These are phyloP conservation scores for Lentinus tigrinus DNA, from an alignment of 768 basidiomycete species.

Conservation along the genomic window DNA sequence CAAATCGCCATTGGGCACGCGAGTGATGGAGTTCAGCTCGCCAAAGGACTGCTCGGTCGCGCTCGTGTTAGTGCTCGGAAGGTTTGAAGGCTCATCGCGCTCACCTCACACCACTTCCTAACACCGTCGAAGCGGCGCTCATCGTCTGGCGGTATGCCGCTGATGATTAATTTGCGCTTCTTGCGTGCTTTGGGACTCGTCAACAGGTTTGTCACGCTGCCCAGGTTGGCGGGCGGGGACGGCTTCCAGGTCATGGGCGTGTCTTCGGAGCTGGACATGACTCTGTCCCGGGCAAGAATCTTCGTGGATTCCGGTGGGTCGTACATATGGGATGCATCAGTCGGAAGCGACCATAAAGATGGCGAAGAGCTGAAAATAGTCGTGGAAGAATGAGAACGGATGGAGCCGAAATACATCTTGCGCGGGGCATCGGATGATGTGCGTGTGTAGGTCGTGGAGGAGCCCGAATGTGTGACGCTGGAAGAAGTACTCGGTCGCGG, in stretches of 20 bases:
- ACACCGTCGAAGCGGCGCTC: slow-evolving; percentile 62
- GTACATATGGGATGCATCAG: slow-evolving; percentile 39
- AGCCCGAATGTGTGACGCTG: slow-evolving; percentile 47
- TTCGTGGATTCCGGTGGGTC: slow-evolving; percentile 34
- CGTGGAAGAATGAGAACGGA: slow-evolving; percentile 35
- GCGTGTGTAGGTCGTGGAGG: slow-evolving; percentile 40
- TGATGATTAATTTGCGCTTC: slow-evolving; percentile 56
- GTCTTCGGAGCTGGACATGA: slow-evolving; percentile 31
- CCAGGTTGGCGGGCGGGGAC: slow-evolving; percentile 11
- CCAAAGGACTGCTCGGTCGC: slow-evolving; percentile 58
- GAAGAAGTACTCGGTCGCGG: slow-evolving; percentile 65
- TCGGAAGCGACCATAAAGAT: slow-evolving; percentile 39
- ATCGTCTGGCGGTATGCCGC: slow-evolving; percentile 64
- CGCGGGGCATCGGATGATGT: slow-evolving; percentile 40
- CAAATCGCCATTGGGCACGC: slow-evolving; percentile 78
- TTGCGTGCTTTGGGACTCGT: slow-evolving; percentile 48
- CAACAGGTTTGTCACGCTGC: slow-evolving; percentile 23
- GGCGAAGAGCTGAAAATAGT: slow-evolving; percentile 35
- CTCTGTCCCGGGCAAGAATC: slow-evolving; percentile 27
- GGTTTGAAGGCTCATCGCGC: slow-evolving; percentile 18
- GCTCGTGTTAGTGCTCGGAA: background rate
- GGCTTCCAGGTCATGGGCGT: slow-evolving; percentile 32
- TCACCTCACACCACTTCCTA: slow-evolving; percentile 76
- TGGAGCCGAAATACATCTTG: slow-evolving; percentile 34
- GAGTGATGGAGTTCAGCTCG: slow-evolving; percentile 67